Base-by-base conservation (phyloP, 129 eudicot genomes). In the Cynara cardunculus region DNA sequence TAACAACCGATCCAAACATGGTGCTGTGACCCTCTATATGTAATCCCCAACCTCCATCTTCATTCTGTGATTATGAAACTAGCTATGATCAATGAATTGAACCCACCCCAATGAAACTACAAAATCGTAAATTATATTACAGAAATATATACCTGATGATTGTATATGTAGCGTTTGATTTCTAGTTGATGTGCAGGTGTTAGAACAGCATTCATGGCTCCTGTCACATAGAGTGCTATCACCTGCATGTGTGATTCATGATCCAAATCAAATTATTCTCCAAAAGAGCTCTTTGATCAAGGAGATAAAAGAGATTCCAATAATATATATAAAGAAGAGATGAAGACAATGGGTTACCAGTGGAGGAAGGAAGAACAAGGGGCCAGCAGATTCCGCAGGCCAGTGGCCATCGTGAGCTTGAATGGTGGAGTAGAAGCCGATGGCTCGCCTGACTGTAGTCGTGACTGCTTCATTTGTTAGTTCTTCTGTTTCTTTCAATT, bases 361-460 rank as follows among this genome's bases (percentile, higher is more conserved):
- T 16, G 89, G 91, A 44, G 96, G 96, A 25, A 85, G 88, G 65
- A 89, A 89, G 72, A 89, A 89, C 69, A 91, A 68, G n/a, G 92
- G 89, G 70, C 96, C 96, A 18, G 91, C 91, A n/a, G 88, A 85
- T 25, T 91, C 96, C 73, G 91, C 91, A 8, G 96, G 96, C 92
- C 96, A 91, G 64, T 88, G 93, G 5, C 93, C 89, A 70, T 89
- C 93, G 59, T 82, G 88, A 35, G 96, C 93, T 46, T 91, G 96
- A 28, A 91, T 83, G 12, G 88, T 80, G n/a, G 94, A 86, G 71
- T 77, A 88, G 86, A 74, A 90, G 75, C 80, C 72, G 44, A 88
- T 84, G 81, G 81, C 91, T 77, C 94, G 80, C 72, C 83, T 69
- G 22, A 90, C 56, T 28, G 90, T 90, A 2, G 76, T 88, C 16